These are phyloP conservation scores for Chlorella sp. DNA, from an alignment of 139 green algal genomes.

Conservation along the genomic window DNA sequence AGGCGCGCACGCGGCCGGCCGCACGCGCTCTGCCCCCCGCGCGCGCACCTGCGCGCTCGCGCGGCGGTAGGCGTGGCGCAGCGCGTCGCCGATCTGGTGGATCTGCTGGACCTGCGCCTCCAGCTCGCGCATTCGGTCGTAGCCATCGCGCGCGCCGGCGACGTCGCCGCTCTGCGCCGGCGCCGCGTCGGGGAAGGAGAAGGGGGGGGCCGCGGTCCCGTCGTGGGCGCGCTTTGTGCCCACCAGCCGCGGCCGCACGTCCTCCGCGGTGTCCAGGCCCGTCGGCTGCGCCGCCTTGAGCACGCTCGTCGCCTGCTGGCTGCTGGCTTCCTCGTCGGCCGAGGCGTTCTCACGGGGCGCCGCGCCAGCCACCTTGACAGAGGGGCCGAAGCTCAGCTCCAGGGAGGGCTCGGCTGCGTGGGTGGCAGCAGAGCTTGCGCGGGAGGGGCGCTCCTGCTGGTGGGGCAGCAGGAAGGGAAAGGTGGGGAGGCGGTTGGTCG, in stretches of 20 bases:
- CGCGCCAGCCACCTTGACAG: too few relatives aligned
- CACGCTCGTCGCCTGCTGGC: conserved; percentile 20
- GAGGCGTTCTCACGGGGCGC: conserved; percentile 10
- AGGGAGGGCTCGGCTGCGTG: too few relatives aligned
- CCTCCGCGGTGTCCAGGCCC: neutral
- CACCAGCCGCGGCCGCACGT: conserved; percentile 6
- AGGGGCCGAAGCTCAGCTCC: too few relatives aligned
- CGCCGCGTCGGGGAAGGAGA: conserved; percentile 11
- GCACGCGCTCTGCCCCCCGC: neutral
- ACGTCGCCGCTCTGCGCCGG: neutral
- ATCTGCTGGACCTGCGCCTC: conserved; percentile 22
- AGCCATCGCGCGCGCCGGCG: neutral
- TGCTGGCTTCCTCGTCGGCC: conserved; percentile 1
- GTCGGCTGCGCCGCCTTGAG: conserved; percentile 3
- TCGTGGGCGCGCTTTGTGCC: conserved; percentile 11
- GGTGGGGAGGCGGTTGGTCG: too few relatives aligned
- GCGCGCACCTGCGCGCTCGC: neutral
- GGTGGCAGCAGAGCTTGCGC: neutral
- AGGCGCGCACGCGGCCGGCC: neutral
- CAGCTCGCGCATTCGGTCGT: conserved; percentile 26
- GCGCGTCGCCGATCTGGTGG: neutral
- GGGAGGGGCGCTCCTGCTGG: neutral
- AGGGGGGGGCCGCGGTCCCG: too few relatives aligned
- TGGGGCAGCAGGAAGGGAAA: too few relatives aligned
- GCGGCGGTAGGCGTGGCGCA: neutral